A percentile compares a stretch with the other conserved stretches of the same genome.
Conservation (phyloP, 2,329 filamentous ascomycete genomes). For the Aspergillus transmontanensis region DNA sequence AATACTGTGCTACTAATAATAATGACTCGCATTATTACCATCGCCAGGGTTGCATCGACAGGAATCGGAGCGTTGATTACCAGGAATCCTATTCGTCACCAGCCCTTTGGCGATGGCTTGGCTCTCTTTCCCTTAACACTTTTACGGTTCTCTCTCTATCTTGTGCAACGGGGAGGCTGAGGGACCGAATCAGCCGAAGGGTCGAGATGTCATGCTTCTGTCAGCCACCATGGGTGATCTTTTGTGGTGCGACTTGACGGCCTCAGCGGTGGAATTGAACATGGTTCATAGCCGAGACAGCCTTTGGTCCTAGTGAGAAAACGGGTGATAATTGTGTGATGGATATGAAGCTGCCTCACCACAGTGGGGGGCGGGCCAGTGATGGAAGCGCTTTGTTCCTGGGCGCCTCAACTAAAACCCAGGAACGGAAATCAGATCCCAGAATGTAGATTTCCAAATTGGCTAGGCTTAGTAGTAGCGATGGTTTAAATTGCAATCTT, state of each 20-base stretch:
- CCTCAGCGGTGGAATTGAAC: background rate
- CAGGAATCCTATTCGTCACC: slow-evolving; percentile 25
- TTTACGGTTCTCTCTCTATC: background rate
- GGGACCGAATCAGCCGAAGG: background rate
- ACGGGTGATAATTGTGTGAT: background rate
- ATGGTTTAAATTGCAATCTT: background rate
- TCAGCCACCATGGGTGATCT: background rate
- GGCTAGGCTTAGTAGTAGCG: background rate
- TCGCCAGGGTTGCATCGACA: slow-evolving; percentile 22
- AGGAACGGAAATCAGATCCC: background rate
- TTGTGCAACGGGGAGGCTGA: background rate
- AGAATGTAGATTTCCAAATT: background rate
- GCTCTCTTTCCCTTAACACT: background rate
- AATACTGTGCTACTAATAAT: slow-evolving; percentile 6
- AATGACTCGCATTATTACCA: slow-evolving; percentile 9
- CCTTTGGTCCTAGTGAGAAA: background rate
- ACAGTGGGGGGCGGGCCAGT: background rate
- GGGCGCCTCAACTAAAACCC: background rate
- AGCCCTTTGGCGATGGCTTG: slow-evolving; percentile 25
- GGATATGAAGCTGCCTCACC: background rate
- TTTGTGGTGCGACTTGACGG: background rate
- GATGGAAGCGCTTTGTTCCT: background rate
- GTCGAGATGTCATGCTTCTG: background rate
- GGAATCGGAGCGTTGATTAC: slow-evolving; percentile 1
- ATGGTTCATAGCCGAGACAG: background rate